These are phyloP conservation scores for Paraconiothyrium brasiliense DNA, from an alignment of 2,329 filamentous ascomycete species.

Conservation along the genomic window DNA sequence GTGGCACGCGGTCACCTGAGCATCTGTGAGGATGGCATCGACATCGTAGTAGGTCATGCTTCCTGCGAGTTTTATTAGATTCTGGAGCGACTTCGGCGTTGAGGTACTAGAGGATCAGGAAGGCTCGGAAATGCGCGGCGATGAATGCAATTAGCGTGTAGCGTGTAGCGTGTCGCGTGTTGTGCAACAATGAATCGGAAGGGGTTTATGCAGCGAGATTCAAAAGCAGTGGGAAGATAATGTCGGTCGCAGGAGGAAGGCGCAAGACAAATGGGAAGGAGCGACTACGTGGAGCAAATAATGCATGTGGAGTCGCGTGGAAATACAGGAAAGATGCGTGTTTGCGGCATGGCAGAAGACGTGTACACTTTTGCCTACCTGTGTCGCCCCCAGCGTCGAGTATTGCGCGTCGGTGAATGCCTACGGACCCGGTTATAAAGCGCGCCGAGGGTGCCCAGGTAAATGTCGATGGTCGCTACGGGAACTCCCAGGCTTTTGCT, in stretches of 20 bases:
- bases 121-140: slow-evolving; percentile 13
- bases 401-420: slow-evolving; percentile 46
- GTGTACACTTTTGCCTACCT: slow-evolving; percentile 29
- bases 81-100: background rate
- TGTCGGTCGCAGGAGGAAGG: background rate
- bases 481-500: background rate
- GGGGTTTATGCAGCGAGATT: slow-evolving; percentile 17
- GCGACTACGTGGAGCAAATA: background rate
- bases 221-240: slow-evolving; percentile 15
- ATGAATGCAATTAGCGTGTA: slow-evolving; percentile 28
- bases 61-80: background rate
- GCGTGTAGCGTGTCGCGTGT: slow-evolving; percentile 41
- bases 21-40: slow-evolving; percentile 84
- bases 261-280: slow-evolving; percentile 1
- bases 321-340: background rate
- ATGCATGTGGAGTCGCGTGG: background rate
- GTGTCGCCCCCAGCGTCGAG: slow-evolving; percentile 19
- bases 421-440: slow-evolving; percentile 34
- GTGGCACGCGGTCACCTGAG: slow-evolving; percentile 65
- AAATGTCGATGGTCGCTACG: slow-evolving; percentile 11
- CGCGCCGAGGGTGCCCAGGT: slow-evolving; percentile 20
- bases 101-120: background rate
- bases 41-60: slow-evolving; percentile 77
- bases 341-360: slow-evolving; percentile 10
- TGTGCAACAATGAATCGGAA: slow-evolving; percentile 29